A percentile compares a stretch with the other conserved stretches of the same genome.
Evolutionary conservation across 257 asterid genomes (phyloP).

Genomic region (Leptodermis oblonga): DNA sequence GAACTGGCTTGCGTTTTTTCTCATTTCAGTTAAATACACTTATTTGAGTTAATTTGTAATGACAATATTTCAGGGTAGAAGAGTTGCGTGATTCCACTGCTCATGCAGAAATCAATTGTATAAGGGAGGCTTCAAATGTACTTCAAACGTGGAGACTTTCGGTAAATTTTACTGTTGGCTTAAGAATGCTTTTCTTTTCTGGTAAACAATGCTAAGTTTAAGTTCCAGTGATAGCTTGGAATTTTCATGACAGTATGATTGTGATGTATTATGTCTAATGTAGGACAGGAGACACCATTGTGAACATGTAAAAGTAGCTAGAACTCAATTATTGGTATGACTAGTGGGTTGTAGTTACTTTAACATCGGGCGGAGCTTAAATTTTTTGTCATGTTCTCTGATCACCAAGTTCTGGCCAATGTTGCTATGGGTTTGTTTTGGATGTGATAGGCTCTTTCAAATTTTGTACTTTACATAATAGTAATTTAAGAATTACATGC

Average conservation of each 20-base stretch:
- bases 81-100: constrained; percentile 96
- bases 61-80: constrained; percentile 70
- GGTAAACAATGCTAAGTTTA: constrained; percentile 1
- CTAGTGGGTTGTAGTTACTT: neutral
- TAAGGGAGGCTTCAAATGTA: constrained; percentile 77
- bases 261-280: neutral
- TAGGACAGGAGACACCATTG: neutral
- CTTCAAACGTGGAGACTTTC: constrained; percentile 94
- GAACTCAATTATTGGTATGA: neutral
- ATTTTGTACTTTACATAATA: neutral
- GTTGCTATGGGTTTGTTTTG: no score
- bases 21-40: constrained; percentile 14
- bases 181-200: constrained; percentile 1
- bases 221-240: neutral
- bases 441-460: no score
- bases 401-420: neutral
- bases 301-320: neutral
- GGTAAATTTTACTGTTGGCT: constrained; percentile 35
- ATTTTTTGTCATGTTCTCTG: neutral
- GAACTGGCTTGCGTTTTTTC: constrained; percentile 6
- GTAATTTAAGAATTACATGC: neutral
- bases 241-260: neutral
- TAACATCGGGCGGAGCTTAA: constrained; percentile 1
- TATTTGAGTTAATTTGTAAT: constrained; percentile 8
- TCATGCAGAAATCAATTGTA: constrained; percentile 97